Base-by-base conservation (phyloP, 352 stramenopile genomes). In the Phytopythium chamaehyphon region DNA sequence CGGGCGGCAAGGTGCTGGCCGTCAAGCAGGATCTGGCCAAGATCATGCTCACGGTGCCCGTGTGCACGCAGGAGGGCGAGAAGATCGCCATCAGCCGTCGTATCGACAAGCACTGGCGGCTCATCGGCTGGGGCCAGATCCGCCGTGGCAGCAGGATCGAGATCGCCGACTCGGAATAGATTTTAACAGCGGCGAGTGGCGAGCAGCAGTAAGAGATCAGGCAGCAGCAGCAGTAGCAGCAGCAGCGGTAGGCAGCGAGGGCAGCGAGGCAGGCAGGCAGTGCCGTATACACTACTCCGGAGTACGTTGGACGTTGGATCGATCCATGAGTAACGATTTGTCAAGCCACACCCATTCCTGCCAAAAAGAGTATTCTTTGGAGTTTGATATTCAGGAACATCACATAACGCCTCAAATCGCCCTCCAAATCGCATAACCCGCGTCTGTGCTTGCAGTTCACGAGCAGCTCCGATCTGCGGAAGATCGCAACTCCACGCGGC, bases 91-190 rank as follows among this genome's bases (percentile, higher is more conserved):
- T 99, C 48, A 98, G 87, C 69, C 90, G 98, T 66, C 91, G 97
- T 75, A 98, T 99, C 42, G 97, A 99, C 66, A 98, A 98, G 84
- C 97, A 99, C 83, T 99, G 97, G 97, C 90, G 98, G 71, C 83
- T 99, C 48, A 99, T 99, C 75, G 98, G 98, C 50, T 99, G 97
- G 97, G 98, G 98, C 60, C 88, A 99, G 75, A 99, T 99, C 70
- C 89, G 96, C 64, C 96, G 94, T 86, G 97, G 96, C 52, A 96
- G 88, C 70, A 91, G 95, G 74, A 98, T 98, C 69, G 87, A 95
- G 62, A 93, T 95, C 65, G 76, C 78, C 51, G 75, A 84, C 56
- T 82, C 76, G 49, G 75, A 93, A 89, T 93, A 93, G 74, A 87
- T 82, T 80, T 65, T 66, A 72, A 50, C 44, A 50, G 44, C 28